A percentile compares a stretch with the other conserved stretches of the same genome.
These are phyloP conservation scores for Boechera retrofracta DNA, from an alignment of 345 rosid species.

Conservation along the genomic window DNA sequence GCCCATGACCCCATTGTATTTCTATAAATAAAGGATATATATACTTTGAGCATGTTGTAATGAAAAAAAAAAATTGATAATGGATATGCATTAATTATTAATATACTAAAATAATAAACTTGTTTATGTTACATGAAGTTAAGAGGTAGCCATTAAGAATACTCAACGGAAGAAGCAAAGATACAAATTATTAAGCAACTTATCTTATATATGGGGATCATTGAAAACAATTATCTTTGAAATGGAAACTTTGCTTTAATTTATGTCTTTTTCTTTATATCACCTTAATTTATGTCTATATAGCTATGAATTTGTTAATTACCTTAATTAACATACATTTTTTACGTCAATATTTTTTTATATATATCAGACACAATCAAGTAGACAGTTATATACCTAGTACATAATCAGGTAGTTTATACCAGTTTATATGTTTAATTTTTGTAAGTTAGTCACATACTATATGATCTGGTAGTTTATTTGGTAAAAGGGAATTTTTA, in stretches of 20 bases:
- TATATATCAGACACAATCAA: not conserved
- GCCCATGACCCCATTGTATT: not conserved
- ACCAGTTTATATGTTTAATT: not conserved
- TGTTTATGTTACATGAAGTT: not conserved
- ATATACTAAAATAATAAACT: not conserved
- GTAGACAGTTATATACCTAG: not conserved
- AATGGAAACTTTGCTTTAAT: not conserved
- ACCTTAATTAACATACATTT: not conserved
- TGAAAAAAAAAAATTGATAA: too few species aligned
- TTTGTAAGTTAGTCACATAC: not conserved
- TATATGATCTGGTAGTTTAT: not conserved
- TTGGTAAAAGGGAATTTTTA: not conserved
- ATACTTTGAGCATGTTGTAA: too few species aligned
- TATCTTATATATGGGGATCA: not conserved
- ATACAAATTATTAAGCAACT: not conserved
- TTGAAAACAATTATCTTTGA: not conserved
- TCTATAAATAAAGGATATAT: too few species aligned
- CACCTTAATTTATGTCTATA: not conserved
- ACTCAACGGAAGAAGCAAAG: not conserved
- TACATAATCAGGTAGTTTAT: not conserved
- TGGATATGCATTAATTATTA: too few species aligned
- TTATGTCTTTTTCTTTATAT: too few species aligned
- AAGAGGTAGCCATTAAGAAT: not conserved
- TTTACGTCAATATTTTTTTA: not conserved
- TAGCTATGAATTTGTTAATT: not conserved